phyloP scores from a whole-genome alignment of 129 eudicot species.

The Flaveria ramosissima region DNA sequence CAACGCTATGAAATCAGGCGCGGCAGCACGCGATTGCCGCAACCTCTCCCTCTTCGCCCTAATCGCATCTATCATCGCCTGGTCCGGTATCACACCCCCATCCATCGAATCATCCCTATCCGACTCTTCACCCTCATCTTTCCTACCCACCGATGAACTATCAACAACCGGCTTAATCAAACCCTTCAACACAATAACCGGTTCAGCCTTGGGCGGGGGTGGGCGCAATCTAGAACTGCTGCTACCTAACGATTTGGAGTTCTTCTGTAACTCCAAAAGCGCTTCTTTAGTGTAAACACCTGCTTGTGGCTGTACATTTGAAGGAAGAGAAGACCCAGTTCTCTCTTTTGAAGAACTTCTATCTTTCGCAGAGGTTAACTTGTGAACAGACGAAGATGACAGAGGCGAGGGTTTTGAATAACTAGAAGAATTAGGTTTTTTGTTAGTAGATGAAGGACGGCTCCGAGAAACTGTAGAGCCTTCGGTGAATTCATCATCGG shows the following conservation, averaged over 20 bases:
- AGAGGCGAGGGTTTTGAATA: slow-evolving; percentile 33
- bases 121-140: slow-evolving; percentile 20
- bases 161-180: slow-evolving; percentile 48
- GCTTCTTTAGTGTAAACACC: slow-evolving; percentile 87
- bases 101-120: slow-evolving; percentile 7
- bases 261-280: slow-evolving; percentile 76
- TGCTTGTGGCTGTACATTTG: slow-evolving; percentile 89
- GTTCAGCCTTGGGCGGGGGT: slow-evolving; percentile 40
- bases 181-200: slow-evolving; percentile 68
- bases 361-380: slow-evolving; percentile 57
- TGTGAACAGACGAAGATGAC: slow-evolving; percentile 50
- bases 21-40: slow-evolving; percentile 65
- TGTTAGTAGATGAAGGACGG: slow-evolving; percentile 29
- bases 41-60: slow-evolving; percentile 70
- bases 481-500: slow-evolving; percentile 56
- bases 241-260: slow-evolving; percentile 61
- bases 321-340: slow-evolving; percentile 39
- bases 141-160: background rate
- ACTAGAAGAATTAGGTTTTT: slow-evolving; percentile 36
- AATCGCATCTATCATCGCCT: slow-evolving; percentile 55
- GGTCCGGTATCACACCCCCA: slow-evolving; percentile 41
- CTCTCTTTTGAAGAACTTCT: slow-evolving; percentile 32
- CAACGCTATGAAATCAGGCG: slow-evolving; percentile 72
- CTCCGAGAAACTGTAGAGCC: slow-evolving; percentile 22
- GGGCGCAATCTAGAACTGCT: slow-evolving; percentile 39